Base-by-base conservation (phyloP, 176 grass and related monocot species). In the Oryza meridionalis region DNA sequence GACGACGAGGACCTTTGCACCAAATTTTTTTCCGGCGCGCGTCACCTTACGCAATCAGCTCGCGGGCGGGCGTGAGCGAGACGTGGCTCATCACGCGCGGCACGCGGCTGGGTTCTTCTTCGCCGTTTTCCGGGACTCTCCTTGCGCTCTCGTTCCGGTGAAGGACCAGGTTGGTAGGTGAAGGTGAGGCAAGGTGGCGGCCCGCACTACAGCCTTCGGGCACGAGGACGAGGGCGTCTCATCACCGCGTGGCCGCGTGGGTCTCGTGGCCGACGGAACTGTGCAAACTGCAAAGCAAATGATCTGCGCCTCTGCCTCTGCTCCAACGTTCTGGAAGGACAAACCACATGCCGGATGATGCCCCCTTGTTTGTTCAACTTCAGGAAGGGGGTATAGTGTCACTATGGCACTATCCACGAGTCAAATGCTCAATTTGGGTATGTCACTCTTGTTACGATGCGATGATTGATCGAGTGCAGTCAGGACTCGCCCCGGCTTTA, bases 221-320 rank as follows among this genome's bases (percentile, higher is more conserved):
- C 62, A 81, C 77, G 79, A 25, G 15, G 59, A 11, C 4, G 17
- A 1, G 24, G 51, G 16, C 35, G 0, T 37, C 35, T 37, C 35
- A 37, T 37, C 6, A 29, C 22, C 73, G 69, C 69, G 35, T 88
- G 86, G 35, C n/a, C 73, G 68, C 69, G 35, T 88, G 87, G 35
- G 53, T 21, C 53, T 58, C 53, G 53, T 58, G 53, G 19, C n/a
- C 37, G 19, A 13, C 2, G 74, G 50, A 6, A 46, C 11, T 25
- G 12, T 21, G n/a, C 49, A 22, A 27, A 14, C 21, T 21, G n/a
- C 49, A 22, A 27, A 14, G 33, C 12, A 55, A 55, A 21, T 21
- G 84, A 40, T 29, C 77, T 40, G 85, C 62, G 21, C 76, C 53
- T 27, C 76, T 49, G 85, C 62, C 3, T 12, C 46, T 58, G 53